Base-by-base conservation (phyloP, 2,329 filamentous ascomycete species). In the Phialophora tarda region DNA sequence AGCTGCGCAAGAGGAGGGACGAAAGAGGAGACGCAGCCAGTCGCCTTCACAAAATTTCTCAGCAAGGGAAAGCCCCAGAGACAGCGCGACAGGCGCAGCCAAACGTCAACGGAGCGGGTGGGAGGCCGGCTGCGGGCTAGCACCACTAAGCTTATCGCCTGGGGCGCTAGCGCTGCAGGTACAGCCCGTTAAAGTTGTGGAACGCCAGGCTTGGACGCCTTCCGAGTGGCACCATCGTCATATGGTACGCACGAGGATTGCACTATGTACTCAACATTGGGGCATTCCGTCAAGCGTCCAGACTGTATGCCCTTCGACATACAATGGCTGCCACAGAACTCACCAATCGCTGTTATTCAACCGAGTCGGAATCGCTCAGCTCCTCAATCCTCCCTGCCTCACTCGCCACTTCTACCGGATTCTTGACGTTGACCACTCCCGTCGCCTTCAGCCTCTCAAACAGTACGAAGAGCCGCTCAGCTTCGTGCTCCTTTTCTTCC, bases 401-500 rank as follows among this genome's bases (percentile, higher is more conserved):
- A 63, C 88, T 80, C 0, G 91, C 91, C 72, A 87, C 82, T 64
- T 88, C 85, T 1, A 96, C 88, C 0, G 92, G 92, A 75, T 96
- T 96, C 77, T 92, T 85, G 14, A 95, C 87, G 70, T 90, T 83
- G 34, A 96, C 82, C 4, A 96, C 83, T 2, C 92, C 92, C 11
- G 89, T 95, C 68, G 85, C 86, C 75, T 87, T 91, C 51, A 95
- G 80, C 89, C 91, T 85, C 78, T 97, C 93, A 78, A 97, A 97
- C 2, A 97, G 81, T 12, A 97, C 92, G 79, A 96, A 97, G 0
- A 97, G 78, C 64, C 88, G 86, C 78, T 97, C 94, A 0, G 93
- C 94, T 75, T 99, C 95, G 65, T 91, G 84, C 77, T 97, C 91
- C 77, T 94, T 97, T 80, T 98, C 94, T 71, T 93, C 93, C 55